Percentiles rank a stretch among this genome's conserved stretches.
These are phyloP conservation scores for Sporothrix phasma DNA, from an alignment of 2,329 filamentous ascomycete genomes.

Conservation along the genomic window DNA sequence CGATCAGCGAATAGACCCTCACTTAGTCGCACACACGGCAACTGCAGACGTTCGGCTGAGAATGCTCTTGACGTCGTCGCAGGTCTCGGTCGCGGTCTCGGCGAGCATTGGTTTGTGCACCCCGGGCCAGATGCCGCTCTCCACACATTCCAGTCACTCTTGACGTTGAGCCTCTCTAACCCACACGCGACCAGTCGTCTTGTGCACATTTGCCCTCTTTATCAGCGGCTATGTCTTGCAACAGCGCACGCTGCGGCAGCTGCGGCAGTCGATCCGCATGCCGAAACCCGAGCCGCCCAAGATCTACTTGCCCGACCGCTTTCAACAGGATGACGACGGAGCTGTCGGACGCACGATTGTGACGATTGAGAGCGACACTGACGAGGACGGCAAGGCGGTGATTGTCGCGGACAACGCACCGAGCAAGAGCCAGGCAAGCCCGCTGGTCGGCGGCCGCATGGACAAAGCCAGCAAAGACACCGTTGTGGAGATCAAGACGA, in stretches of 20 bases:
- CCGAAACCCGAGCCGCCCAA: constrained; percentile 39
- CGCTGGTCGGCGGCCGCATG: constrained; percentile 17
- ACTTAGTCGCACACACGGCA: neutral
- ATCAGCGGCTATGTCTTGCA: constrained; percentile 80
- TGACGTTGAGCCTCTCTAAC: neutral
- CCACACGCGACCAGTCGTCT: constrained; percentile 43
- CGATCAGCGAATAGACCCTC: neutral
- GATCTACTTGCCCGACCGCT: constrained; percentile 42
- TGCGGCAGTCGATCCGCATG: constrained; percentile 60
- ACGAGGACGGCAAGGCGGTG: constrained; percentile 9
- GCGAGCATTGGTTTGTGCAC: constrained; percentile 47
- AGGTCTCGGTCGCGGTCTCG: constrained; percentile 60
- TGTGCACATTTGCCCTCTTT: constrained; percentile 76
- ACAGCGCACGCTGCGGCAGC: constrained; percentile 69
- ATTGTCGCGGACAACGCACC: constrained; percentile 2
- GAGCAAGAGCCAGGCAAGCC: constrained; percentile 19
- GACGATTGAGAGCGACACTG: constrained; percentile 29
- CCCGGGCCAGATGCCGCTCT: neutral
- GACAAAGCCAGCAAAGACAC: constrained; percentile 15
- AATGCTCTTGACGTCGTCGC: constrained; percentile 56
- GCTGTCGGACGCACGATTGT: constrained; percentile 37
- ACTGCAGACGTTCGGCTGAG: constrained; percentile 6
- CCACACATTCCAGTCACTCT: neutral
- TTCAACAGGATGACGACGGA: constrained; percentile 36
- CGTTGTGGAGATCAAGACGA: constrained; percentile 30